Base-by-base conservation (phyloP, 805 yeast species). In the Candida sithepensis region DNA sequence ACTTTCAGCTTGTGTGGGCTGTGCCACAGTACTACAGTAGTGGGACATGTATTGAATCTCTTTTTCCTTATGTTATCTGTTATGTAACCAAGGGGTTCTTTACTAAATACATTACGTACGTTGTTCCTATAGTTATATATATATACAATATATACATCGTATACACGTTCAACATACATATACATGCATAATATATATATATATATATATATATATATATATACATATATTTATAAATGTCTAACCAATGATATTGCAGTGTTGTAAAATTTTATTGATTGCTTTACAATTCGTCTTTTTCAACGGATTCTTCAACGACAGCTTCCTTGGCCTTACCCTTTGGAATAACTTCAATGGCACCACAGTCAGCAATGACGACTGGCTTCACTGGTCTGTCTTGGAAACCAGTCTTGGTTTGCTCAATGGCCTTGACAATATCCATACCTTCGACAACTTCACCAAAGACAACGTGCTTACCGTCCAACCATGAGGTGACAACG, bases 401-500 rank as follows among this genome's bases (percentile, higher is more conserved):
- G 58, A 75, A 70, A 50, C 72, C 70, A 21, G 95, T 89, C 70
- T 82, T 79, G 52, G 86, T 81, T 42, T 67, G 67, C 70, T 90
- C 96, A 62, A 94, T 81, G 67, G 79, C 75, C 55, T 75, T 69
- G 47, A 92, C 88, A 43, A 89, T 79, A 55, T 92, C 96, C 73
- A 82, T 75, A 42, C 98, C 98, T 48, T 85, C 90, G 16, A 89
- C 49, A 47, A 94, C 97, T 71, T 89, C 88, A 56, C 99, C 99
- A 62, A 94, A 94, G 38, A 94, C 99, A 64, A 94, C 99, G 69
- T 94, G 99, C 59, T 74, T 82, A 55, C 95, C 94, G 64, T 94
- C 89, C 64, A 94, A 80, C 98, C 99, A 94, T 43, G 84, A 72
- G 47, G 97, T 88, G 32, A 79, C 77, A 20, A 86, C 96, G 23